Conservation (phyloP, 1,139 yeast species). For the Maudiozyma humilis region DNA sequence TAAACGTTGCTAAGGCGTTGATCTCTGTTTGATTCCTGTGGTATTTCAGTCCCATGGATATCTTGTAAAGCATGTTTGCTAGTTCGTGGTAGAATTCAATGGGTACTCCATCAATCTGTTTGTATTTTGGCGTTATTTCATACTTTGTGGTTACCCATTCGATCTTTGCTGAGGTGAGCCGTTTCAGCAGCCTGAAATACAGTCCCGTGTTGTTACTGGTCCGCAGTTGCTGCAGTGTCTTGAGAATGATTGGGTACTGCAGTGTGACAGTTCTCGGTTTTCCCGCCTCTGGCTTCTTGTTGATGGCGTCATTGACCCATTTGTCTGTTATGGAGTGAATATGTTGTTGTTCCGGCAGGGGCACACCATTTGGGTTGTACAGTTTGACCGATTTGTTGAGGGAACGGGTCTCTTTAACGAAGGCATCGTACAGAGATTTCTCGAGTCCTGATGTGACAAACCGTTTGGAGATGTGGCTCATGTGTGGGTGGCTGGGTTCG, state of each 20-base stretch:
- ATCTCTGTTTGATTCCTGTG: conserved; percentile 7
- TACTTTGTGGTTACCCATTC: conserved; percentile 17
- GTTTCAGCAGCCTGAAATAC: conserved; percentile 19
- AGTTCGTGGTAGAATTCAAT: conserved; percentile 22
- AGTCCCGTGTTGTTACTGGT: conserved; percentile 10
- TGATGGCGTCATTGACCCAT: conserved; percentile 16
- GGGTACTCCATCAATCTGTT: conserved; percentile 10
- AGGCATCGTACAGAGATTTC: conserved; percentile 5
- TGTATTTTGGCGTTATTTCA: conserved; percentile 3
- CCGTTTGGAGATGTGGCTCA: conserved; percentile 3
- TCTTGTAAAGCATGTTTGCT: conserved; percentile 18
- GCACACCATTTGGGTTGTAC: too few relatives aligned
- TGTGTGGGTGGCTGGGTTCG: too few relatives aligned
- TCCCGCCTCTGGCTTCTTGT: neutral
- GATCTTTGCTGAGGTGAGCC: conserved; percentile 14
- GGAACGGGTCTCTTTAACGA: conserved; percentile 2
- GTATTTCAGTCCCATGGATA: conserved; percentile 8
- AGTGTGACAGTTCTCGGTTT: conserved; percentile 3
- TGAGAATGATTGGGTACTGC: conserved; percentile 13
- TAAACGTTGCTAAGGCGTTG: conserved; percentile 15
- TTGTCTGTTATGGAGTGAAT: conserved; percentile 12
- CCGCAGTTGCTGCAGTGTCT: conserved; percentile 17
- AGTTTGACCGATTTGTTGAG: conserved; percentile 2
- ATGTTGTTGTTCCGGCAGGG: too few relatives aligned
- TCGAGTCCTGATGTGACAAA: conserved; percentile 1